These are phyloP conservation scores for Lanmaoa pseudosensibilis DNA, from an alignment of 768 basidiomycete species.

Conservation along the genomic window DNA sequence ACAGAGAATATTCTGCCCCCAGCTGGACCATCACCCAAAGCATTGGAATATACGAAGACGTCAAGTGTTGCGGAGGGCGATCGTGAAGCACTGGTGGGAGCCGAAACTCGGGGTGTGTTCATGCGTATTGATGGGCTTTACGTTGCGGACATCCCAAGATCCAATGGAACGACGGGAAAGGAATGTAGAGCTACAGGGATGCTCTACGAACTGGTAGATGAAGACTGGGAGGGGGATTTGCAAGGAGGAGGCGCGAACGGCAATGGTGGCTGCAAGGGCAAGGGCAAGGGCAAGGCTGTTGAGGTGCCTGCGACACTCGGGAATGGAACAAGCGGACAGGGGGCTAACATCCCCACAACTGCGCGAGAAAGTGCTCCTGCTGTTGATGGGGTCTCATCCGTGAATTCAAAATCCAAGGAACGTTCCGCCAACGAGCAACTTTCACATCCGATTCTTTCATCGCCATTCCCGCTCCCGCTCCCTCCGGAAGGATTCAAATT, in stretches of 20 bases:
- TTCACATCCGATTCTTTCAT: constrained; percentile 36
- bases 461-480: constrained; percentile 50
- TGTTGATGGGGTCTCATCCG: constrained; percentile 11
- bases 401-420: constrained; percentile 15
- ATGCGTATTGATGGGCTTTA: constrained; percentile 68
- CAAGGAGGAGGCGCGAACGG: constrained; percentile 29
- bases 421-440: constrained; percentile 32
- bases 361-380: constrained; percentile 21
- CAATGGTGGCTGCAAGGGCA: constrained; percentile 22
- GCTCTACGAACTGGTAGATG: constrained; percentile 77
- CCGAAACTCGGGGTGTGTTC: constrained; percentile 58
- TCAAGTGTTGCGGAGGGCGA: constrained; percentile 5
- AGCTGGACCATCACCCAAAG: constrained; percentile 49
- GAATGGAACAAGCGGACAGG: constrained; percentile 7
- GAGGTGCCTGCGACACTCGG: constrained; percentile 17
- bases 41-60: constrained; percentile 30
- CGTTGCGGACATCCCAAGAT: constrained; percentile 51
- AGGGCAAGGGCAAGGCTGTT: constrained; percentile 35
- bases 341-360: not conserved
- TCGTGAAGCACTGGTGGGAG: constrained; percentile 20
- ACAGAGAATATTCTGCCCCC: constrained; percentile 58
- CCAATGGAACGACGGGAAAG: constrained; percentile 42
- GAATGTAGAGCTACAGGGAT: constrained; percentile 72
- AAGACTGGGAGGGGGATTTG: constrained; percentile 53
- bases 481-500: constrained; percentile 71